Conservation (phyloP, 768 basidiomycete genomes). For the Mycena olivaceomarginata region DNA sequence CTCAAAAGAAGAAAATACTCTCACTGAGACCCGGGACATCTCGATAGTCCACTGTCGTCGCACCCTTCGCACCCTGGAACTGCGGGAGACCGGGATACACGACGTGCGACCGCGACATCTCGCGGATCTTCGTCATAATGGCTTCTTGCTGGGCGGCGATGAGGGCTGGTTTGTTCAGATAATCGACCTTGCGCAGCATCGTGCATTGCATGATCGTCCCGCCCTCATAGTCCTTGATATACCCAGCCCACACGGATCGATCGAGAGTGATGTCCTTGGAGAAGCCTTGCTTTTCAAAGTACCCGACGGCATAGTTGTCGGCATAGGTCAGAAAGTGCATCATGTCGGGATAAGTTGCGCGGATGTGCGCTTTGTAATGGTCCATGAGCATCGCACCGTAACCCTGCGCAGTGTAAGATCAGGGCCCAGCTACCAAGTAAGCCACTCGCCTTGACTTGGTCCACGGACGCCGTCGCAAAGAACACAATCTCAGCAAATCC, state of each 20-base stretch:
- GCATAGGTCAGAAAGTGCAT: conserved; percentile 98
- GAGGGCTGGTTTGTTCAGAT: conserved; percentile 86
- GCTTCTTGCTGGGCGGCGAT: conserved; percentile 92
- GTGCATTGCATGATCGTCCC: conserved; percentile 99
- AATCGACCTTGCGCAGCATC: conserved; percentile 95
- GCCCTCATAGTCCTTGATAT: conserved; percentile 99
- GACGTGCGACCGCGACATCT: conserved; percentile 90
- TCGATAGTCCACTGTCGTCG: conserved; percentile 77
- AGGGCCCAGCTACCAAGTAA: not conserved
- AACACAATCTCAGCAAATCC: conserved; percentile 99
- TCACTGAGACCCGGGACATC: conserved; percentile 93
- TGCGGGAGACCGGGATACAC: conserved; percentile 87
- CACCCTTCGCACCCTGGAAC: conserved; percentile 76
- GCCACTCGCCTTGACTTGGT: conserved; percentile 93
- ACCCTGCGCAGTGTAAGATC: conserved; percentile 71
- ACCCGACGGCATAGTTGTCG: conserved; percentile 99
- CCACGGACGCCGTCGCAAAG: conserved; percentile 96
- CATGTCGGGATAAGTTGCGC: conserved; percentile 88
- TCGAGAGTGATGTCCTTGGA: conserved; percentile 97
- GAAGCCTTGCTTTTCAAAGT: conserved; percentile 99
- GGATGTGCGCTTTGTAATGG: conserved; percentile 96
- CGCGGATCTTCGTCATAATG: conserved; percentile 90
- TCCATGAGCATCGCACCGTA: conserved; percentile 99
- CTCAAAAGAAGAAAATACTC: conserved; percentile 51
- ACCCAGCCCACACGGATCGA: conserved; percentile 95